Conservation (phyloP, 1,284 basidiomycete genomes). For the Tilletia walkeri region DNA sequence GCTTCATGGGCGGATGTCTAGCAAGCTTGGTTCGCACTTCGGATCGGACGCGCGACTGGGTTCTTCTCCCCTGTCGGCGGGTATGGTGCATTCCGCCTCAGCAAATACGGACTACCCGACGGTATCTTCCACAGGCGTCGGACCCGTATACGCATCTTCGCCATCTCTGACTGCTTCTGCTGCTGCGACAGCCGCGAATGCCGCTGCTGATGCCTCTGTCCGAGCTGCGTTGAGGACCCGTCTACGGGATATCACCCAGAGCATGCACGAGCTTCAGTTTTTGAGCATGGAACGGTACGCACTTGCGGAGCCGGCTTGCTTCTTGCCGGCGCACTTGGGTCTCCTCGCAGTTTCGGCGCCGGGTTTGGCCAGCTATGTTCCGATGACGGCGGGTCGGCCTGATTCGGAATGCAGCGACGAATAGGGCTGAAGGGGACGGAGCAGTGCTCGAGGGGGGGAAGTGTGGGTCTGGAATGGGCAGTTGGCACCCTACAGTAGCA, state of each 20-base stretch:
- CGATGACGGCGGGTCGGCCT: not conserved
- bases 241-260: constrained; percentile 15
- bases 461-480: too few relatives aligned
- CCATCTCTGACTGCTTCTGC: not conserved
- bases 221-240: not conserved
- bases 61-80: not conserved
- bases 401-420: not conserved
- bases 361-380: not conserved
- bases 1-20: too few relatives aligned
- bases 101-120: not conserved
- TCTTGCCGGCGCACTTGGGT: constrained; percentile 13
- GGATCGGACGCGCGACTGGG: not conserved
- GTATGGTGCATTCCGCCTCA: not conserved
- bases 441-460: too few relatives aligned
- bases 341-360: not conserved
- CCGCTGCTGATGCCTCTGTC: not conserved
- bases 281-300: constrained; percentile 15
- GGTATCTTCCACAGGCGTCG: not conserved
- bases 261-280: constrained; percentile 13
- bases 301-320: not conserved
- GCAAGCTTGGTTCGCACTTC: too few relatives aligned
- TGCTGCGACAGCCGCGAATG: not conserved
- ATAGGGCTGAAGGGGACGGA: not conserved
- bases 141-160: not conserved
- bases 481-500: too few relatives aligned